Conservation (phyloP, 176 grass and related monocot species). For the Triticum aestivum region IWGSC_CS_RefSeq_v2.1 NC_057803.1:5155126-5155625, state of each 20-base stretch:
- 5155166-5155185: too few relatives aligned
- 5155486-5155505: conserved; percentile 65
- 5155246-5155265: conserved; percentile 47
- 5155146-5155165: not conserved
- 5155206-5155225: conserved; percentile 64
- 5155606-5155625: too few relatives aligned
- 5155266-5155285: conserved; percentile 55
- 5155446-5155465: conserved; percentile 78
- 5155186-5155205: conserved; percentile 73
- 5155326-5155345: conserved; percentile 65
- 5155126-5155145: too few relatives aligned
- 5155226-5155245: conserved; percentile 81
- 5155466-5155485: conserved; percentile 70
- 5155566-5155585: too few relatives aligned
- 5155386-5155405: conserved; percentile 56
- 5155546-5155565: too few relatives aligned
- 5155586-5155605: too few relatives aligned
- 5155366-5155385: conserved; percentile 40
- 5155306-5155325: conserved; percentile 53
- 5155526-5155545: conserved; percentile 43
- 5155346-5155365: conserved; percentile 61
- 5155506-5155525: conserved; percentile 31
- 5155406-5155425: conserved; percentile 83
- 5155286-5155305: conserved; percentile 68
- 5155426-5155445: conserved; percentile 53